phyloP scores from a whole-genome alignment of 2,329 filamentous ascomycete genomes.

The Tricladium varicosporioides region DNA sequence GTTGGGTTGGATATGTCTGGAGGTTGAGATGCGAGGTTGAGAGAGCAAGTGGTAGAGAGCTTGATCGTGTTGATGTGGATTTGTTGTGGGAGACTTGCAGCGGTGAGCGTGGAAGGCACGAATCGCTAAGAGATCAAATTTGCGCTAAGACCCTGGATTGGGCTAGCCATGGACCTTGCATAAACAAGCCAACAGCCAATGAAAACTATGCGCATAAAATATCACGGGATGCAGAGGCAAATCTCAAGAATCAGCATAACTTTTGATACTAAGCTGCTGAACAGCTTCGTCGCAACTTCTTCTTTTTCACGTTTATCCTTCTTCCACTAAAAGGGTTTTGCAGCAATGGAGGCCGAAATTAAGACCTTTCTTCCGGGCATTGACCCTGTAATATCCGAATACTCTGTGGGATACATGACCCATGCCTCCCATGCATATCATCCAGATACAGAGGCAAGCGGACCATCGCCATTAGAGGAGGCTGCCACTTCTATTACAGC shows the following conservation, averaged over 20 bases:
- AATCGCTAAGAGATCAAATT: conserved; percentile 2
- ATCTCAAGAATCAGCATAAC: neutral
- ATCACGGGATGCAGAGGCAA: neutral
- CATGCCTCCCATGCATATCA: conserved; percentile 86
- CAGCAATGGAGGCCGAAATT: conserved; percentile 80
- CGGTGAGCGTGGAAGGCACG: conserved; percentile 9
- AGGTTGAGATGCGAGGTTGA: conserved; percentile 18
- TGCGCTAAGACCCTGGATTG: conserved; percentile 4
- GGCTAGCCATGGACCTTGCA: conserved; percentile 14
- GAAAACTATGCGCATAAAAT: conserved; percentile 1
- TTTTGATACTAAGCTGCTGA: neutral
- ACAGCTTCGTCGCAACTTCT: neutral
- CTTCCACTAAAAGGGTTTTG: neutral
- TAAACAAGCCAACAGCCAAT: conserved; percentile 11
- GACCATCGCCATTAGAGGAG: conserved; percentile 75
- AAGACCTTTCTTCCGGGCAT: conserved; percentile 80
- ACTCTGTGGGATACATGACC: conserved; percentile 89
- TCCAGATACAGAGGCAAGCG: conserved; percentile 68
- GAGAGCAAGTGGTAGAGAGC: conserved; percentile 23
- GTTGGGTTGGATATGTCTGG: conserved; percentile 17
- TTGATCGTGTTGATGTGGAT: conserved; percentile 22
- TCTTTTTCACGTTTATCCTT: neutral
- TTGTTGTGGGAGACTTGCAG: conserved; percentile 21
- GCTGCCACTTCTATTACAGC: conserved; percentile 84
- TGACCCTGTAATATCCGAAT: conserved; percentile 85